Evolutionary conservation across 2,329 filamentous ascomycete species (phyloP).

Genomic region (Ascochyta pisi): DNA sequence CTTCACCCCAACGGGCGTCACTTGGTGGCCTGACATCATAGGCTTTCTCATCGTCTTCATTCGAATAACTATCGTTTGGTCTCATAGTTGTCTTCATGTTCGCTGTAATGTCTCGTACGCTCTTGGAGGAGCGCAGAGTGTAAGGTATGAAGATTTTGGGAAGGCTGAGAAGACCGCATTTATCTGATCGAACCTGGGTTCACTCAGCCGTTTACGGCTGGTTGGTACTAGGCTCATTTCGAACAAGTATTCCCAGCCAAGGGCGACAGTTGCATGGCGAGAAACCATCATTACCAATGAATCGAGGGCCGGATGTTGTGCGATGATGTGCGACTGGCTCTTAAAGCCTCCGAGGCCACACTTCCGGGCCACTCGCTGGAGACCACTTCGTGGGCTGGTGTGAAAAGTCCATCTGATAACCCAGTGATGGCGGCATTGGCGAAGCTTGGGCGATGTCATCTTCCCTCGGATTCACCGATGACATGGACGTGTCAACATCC

Average conservation of each 20-base stretch:
- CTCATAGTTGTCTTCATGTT: conserved; percentile 22
- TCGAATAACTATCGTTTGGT: background rate
- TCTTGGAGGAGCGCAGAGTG: background rate
- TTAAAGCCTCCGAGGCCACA: background rate
- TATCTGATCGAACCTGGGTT: conserved; percentile 20
- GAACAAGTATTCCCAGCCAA: conserved; percentile 3
- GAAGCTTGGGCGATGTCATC: conserved; percentile 12
- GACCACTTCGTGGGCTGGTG: background rate
- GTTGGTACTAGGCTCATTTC: conserved; percentile 1
- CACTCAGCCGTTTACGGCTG: conserved; percentile 9
- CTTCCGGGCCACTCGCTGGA: background rate
- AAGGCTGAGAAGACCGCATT: conserved; percentile 11
- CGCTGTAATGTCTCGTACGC: background rate
- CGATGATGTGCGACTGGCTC: conserved; percentile 8
- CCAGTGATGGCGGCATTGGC: conserved; percentile 5
- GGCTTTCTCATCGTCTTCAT: conserved; percentile 7
- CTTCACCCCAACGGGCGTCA: conserved; percentile 14
- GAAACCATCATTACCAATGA: conserved; percentile 3
- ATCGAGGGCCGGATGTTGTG: conserved; percentile 3
- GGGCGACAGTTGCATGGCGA: conserved; percentile 8
- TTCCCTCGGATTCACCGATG: background rate
- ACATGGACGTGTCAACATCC: background rate
- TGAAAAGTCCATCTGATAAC: conserved; percentile 14
- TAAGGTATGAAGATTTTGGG: background rate
- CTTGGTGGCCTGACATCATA: conserved; percentile 8